phyloP scores from a whole-genome alignment of 1,284 basidiomycete genomes.

The Rhodotorula sp. region DNA sequence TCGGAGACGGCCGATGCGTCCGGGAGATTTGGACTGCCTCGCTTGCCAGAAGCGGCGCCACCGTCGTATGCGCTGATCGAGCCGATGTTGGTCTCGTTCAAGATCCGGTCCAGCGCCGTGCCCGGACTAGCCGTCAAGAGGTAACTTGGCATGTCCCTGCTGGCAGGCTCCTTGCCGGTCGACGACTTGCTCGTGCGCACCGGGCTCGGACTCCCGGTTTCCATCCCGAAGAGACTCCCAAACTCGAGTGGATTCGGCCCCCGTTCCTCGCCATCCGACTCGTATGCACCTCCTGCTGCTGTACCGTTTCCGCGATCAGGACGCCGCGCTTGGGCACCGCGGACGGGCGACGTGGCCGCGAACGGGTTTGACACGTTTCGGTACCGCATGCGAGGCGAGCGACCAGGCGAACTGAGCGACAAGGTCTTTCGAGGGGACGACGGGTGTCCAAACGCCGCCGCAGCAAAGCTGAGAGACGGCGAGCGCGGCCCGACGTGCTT shows the following conservation, averaged over 20 bases:
- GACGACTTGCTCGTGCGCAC: neutral
- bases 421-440: neutral
- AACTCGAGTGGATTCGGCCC: conserved; percentile 17
- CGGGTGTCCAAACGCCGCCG: conserved; percentile 3
- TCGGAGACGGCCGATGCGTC: conserved; percentile 11
- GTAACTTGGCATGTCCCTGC: conserved; percentile 30
- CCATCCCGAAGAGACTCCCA: conserved; percentile 21
- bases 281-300: conserved; percentile 13
- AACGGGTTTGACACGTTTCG: conserved; percentile 3
- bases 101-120: conserved; percentile 39
- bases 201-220: conserved; percentile 33
- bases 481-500: conserved; percentile 38
- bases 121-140: conserved; percentile 42
- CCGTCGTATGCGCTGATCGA: conserved; percentile 10
- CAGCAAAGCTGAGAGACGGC: conserved; percentile 18
- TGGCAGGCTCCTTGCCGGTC: neutral
- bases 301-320: conserved; percentile 13
- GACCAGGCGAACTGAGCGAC: conserved; percentile 35
- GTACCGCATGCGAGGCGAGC: conserved; percentile 25
- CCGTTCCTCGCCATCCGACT: conserved; percentile 30
- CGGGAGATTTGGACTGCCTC: neutral
- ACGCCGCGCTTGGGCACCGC: conserved; percentile 24
- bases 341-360: conserved; percentile 35
- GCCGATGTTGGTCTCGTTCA: conserved; percentile 39
- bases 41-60: neutral